Base-by-base conservation (phyloP, 73 alveolate genomes). In the Paramecium bursaria region DNA sequence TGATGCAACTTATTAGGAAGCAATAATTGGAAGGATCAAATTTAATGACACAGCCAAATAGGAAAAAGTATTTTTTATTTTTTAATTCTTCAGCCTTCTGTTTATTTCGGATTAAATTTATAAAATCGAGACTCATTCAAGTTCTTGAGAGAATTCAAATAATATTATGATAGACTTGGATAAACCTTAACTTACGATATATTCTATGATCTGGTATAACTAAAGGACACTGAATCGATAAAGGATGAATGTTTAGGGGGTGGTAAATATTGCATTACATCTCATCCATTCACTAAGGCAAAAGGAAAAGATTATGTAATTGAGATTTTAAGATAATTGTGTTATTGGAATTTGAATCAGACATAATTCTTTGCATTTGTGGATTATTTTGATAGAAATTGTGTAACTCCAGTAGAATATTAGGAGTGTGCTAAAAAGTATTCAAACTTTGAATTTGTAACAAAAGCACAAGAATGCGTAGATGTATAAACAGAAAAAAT, bases 231-330 rank as follows among this genome's bases (percentile, higher is more conserved):
- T 5, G 22, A 14, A 21, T 25, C 6, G 82, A 42, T n/a, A 4
- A 42, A 67, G 44, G 39, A 42, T 15, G 30, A 61, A 15, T 30
- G 82, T 35, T 2, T 67, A 21, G 61, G 57, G 9, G 82, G 60
- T 33, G 82, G 82, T 10, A 31, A 46, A 35, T 67, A 67, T 67
- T 67, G 55, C 22, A 42, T 67, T 39, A 7, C 5, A 39, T 39
- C 11, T 7, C 14, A 39, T 39, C 49, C 49, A 7, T 5, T 7
- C 11, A 11, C 5, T 39, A 11, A 39, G 5, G 49, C 14, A 39
- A 39, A 39, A 7, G 49, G 49, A 39, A 11, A 5, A 39, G 49
- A 39, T 39, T 5, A 7, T 7, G 49, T 39, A 7, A 39, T 7
- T 39, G 49, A 39, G 11, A 7, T 7, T 7, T 39, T 39, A 39